phyloP scores from a whole-genome alignment of 2,329 filamentous ascomycete genomes.

The Ophiostoma populinum region DNA sequence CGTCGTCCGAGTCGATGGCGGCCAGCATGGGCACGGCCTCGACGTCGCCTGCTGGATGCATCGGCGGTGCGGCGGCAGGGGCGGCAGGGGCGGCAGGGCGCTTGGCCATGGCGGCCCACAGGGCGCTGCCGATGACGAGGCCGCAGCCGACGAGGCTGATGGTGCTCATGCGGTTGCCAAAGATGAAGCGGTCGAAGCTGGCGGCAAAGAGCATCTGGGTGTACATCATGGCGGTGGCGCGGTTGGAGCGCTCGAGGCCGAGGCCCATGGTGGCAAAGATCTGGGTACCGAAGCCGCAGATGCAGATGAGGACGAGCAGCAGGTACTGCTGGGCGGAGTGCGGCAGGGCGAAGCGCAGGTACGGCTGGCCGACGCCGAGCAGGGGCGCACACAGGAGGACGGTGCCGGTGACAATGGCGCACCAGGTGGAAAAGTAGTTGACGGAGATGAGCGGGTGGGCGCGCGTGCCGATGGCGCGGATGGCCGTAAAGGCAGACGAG shows the following conservation, averaged over 20 bases:
- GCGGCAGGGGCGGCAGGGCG: conserved; percentile 4
- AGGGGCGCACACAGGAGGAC: conserved; percentile 36
- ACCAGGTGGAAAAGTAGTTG: conserved; percentile 64
- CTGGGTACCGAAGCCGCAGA: conserved; percentile 70
- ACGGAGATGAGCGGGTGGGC: conserved; percentile 72
- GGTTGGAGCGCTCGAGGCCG: conserved; percentile 44
- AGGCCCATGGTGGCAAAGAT: conserved; percentile 68
- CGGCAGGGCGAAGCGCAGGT: conserved; percentile 25
- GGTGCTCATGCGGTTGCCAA: conserved; percentile 31
- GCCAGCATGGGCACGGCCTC: conserved; percentile 26
- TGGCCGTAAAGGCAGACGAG: conserved; percentile 54
- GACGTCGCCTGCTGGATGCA: too few relatives aligned
- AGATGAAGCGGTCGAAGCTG: conserved; percentile 33
- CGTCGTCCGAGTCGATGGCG: conserved; percentile 10
- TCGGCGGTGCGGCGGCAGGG: conserved; percentile 14
- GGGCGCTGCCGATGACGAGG: conserved; percentile 34
- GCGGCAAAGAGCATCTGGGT: conserved; percentile 40
- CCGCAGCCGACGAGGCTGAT: conserved; percentile 32
- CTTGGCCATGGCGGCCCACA: conserved; percentile 23
- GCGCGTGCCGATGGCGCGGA: conserved; percentile 63
- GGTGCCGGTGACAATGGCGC: conserved; percentile 46
- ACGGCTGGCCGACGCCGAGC: conserved; percentile 28
- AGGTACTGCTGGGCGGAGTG: conserved; percentile 38
- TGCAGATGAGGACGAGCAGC: conserved; percentile 49
- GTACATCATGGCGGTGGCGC: conserved; percentile 40